Evolutionary conservation across 2,329 filamentous ascomycete genomes (phyloP).

Genomic region (Arthrobotrys sphaeroides): DNA sequence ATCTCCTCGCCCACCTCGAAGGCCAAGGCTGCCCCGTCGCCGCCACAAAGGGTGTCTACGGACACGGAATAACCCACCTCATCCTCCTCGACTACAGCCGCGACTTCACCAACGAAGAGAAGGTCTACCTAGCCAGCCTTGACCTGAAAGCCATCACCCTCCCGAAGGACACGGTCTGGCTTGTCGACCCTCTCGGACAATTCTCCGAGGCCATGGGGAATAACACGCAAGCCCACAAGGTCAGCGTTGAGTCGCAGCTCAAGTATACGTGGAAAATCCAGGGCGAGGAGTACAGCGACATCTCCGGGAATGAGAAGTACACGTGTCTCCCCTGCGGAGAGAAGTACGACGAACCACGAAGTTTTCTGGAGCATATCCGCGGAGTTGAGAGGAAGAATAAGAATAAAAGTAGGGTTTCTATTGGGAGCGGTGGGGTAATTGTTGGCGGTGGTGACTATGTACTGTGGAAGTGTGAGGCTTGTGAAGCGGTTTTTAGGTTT

Average conservation of each 20-base stretch:
- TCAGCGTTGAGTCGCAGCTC: not conserved
- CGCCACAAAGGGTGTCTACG: not conserved
- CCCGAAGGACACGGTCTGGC: constrained; percentile 16
- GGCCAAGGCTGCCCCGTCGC: not conserved
- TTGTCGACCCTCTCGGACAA: constrained; percentile 35
- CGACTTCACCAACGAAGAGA: constrained; percentile 28
- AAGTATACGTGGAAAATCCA: constrained; percentile 8
- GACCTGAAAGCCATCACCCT: constrained; percentile 26
- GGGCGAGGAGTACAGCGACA: not conserved
- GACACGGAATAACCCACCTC: constrained; percentile 29
- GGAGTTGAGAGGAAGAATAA: constrained; percentile 10
- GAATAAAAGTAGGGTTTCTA: no score
- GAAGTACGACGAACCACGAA: not conserved
- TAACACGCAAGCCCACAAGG: not conserved
- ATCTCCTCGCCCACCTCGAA: constrained; percentile 25
- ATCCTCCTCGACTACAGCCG: constrained; percentile 21
- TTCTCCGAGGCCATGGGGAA: constrained; percentile 12
- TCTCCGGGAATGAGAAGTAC: not conserved
- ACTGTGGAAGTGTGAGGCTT: constrained; percentile 37
- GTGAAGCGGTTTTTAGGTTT: constrained; percentile 19
- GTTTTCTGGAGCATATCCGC: not conserved
- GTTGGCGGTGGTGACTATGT: not conserved
- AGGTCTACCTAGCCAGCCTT: constrained; percentile 5
- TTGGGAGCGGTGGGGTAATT: no score
- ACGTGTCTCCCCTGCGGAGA: constrained; percentile 34